These are phyloP conservation scores for Trichoderma harzianum DNA, from an alignment of 2,329 filamentous ascomycete species.

Conservation along the genomic window DNA sequence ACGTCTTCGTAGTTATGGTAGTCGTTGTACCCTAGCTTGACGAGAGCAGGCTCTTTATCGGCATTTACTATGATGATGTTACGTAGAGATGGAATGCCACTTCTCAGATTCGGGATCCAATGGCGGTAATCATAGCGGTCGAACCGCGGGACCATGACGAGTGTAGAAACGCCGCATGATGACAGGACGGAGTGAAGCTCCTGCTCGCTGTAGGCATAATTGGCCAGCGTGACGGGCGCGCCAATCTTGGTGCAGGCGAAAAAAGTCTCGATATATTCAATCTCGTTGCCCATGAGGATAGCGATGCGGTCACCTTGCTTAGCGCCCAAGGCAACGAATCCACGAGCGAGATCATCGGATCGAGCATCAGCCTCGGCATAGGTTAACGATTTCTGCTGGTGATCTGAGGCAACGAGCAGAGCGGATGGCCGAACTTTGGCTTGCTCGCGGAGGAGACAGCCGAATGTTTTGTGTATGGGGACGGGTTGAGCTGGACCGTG, in stretches of 20 bases:
- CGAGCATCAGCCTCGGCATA: not conserved
- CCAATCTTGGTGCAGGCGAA: not conserved
- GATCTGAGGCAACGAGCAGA: not conserved
- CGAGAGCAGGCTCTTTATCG: not conserved
- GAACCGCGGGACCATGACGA: not conserved
- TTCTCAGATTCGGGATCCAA: not conserved
- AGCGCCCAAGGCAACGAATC: not conserved
- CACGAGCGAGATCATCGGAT: conserved; percentile 2
- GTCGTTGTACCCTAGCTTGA: not conserved
- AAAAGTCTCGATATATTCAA: not conserved
- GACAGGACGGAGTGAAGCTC: not conserved
- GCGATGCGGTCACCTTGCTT: not conserved
- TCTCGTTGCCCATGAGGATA: conserved; percentile 11
- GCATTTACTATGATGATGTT: not conserved
- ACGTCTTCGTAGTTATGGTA: not conserved
- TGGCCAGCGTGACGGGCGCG: not conserved
- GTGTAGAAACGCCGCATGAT: not conserved
- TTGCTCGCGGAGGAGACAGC: not conserved
- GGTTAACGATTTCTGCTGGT: not conserved
- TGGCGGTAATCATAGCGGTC: not conserved
- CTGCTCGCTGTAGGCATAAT: not conserved
- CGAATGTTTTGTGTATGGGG: not conserved
- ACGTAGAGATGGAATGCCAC: not conserved
- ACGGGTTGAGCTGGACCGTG: not conserved
- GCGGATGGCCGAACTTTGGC: not conserved